A percentile compares a stretch with the other conserved stretches of the same genome.
phyloP scores from a whole-genome alignment of 2,329 filamentous ascomycete genomes.

The Kalmusia sp. region DNA sequence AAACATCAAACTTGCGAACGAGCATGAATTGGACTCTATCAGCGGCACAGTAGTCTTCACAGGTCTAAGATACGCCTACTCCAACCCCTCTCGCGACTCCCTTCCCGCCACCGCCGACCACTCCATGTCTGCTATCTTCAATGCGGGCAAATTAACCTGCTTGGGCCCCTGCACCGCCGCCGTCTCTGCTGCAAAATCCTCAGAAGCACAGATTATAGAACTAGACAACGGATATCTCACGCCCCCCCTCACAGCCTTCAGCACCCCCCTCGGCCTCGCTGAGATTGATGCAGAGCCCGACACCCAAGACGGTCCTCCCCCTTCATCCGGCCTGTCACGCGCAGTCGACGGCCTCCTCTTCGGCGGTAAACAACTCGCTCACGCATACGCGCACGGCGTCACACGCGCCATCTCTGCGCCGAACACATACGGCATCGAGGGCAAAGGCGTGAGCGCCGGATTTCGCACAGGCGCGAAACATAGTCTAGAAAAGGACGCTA shows the following conservation, averaged over 20 bases:
- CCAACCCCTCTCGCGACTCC: neutral
- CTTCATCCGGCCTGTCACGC: slow-evolving; percentile 63
- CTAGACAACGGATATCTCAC: slow-evolving; percentile 68
- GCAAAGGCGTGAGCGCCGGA: slow-evolving; percentile 47
- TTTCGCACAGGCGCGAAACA: slow-evolving; percentile 46
- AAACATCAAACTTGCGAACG: slow-evolving; percentile 48
- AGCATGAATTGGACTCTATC: slow-evolving; percentile 39
- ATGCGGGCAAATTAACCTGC: slow-evolving; percentile 63
- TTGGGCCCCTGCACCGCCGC: slow-evolving; percentile 61
- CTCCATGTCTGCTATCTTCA: slow-evolving; percentile 54
- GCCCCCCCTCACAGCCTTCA: slow-evolving; percentile 66
- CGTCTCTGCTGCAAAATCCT: slow-evolving; percentile 44
- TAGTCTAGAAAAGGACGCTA: slow-evolving; percentile 37
- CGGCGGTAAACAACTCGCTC: slow-evolving; percentile 48
- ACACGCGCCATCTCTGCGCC: slow-evolving; percentile 49
- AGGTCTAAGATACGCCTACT: slow-evolving; percentile 59
- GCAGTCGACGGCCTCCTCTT: slow-evolving; percentile 57
- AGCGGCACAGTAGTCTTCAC: slow-evolving; percentile 60
- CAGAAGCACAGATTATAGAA: slow-evolving; percentile 48
- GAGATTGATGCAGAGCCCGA: slow-evolving; percentile 65
- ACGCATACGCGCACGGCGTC: slow-evolving; percentile 47
- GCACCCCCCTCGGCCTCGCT: slow-evolving; percentile 66
- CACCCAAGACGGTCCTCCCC: slow-evolving; percentile 55
- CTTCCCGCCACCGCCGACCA: slow-evolving; percentile 51
- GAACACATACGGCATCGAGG: slow-evolving; percentile 31